Conservation (phyloP, 148 eudicot genomes). For the Rheum nobile region DNA sequence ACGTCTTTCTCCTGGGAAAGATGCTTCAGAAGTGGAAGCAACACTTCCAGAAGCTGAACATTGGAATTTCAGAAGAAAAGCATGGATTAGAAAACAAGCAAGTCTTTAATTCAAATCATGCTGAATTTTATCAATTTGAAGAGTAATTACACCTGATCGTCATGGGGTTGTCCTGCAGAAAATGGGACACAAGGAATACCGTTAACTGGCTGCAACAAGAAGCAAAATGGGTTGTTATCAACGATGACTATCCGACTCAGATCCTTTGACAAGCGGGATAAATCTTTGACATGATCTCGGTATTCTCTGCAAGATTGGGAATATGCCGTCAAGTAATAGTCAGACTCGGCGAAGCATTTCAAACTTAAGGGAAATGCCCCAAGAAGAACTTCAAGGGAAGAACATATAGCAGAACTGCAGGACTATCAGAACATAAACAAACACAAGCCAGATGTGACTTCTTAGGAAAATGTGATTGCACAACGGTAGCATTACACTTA, state of each 20-base stretch:
- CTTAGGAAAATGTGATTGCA: too few species aligned
- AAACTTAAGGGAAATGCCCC: too few species aligned
- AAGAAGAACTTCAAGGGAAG: too few species aligned
- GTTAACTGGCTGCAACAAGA: slow-evolving; percentile 83
- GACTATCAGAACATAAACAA: background rate
- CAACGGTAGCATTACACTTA: too few species aligned
- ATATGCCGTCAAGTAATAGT: background rate
- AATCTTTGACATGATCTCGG: slow-evolving; percentile 92
- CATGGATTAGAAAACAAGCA: background rate
- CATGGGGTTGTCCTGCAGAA: slow-evolving; percentile 91
- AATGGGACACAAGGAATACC: slow-evolving; percentile 96
- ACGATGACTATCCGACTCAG: slow-evolving; percentile 71
- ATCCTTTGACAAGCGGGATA: slow-evolving; percentile 65
- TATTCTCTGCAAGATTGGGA: slow-evolving; percentile 46
- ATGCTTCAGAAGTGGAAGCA: slow-evolving; percentile 79
- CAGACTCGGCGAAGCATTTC: background rate
- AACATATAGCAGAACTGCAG: too few species aligned
- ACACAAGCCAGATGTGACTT: background rate
- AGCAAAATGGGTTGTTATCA: slow-evolving; percentile 92
- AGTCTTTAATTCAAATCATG: background rate
- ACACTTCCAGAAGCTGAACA: slow-evolving; percentile 71
- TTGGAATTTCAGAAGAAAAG: background rate
- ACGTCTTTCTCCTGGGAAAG: slow-evolving; percentile 69
- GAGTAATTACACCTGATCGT: slow-evolving; percentile 59
- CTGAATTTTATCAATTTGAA: background rate